Evolutionary conservation across 2,329 filamentous ascomycete species (phyloP), one percentile per base, ranked within the genome.

Genomic region (Coniochaeta sp.): DNA sequence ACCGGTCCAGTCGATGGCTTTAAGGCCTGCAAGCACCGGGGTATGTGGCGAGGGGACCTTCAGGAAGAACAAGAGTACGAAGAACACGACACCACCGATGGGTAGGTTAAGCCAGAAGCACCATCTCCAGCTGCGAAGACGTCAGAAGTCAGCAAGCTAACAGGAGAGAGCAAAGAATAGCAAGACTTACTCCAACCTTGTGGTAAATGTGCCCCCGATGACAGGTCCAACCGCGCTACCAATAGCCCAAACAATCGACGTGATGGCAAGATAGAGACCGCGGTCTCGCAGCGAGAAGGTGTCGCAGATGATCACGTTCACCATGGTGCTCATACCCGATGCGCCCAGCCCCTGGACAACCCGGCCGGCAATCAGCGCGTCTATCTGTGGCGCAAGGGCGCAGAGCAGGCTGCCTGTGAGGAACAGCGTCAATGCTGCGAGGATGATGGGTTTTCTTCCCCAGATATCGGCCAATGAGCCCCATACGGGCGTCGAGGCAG

Each of bases 31-130:
- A 49, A 73, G 67, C 10, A 87, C 63, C 0, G 82, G 77, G 0
- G 86, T 89, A 51, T 76, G 75, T 1, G 86, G 85, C 30, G 83
- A 86, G 63, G 88, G 81, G 20, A 89, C 67, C 62, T 86, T 82
- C 22, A 90, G 74, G 56, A 85, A 80, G 57, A 87, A 78, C 49
- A 86, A 54, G 13, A 81, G 66, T 26, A 79, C 67, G 42, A 69
- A 51, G 48, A 81, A 71, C 33, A 69, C 73, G n/a, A 73, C 56
- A 13, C 71, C 77, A 1, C 57, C 51, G 16, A 65, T 56, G 8
- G 64, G 63, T 32, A 66, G 51, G 64, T 89, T 89, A 63, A 89
- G 78, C 62, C 82, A 83, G 64, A 83, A 83, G 60, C 79, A 88
- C 83, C 83, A 87, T 47, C 85, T 70, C 85, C 85, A 88, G 13